phyloP scores from a whole-genome alignment of 768 basidiomycete genomes.

The Boletus huronensis region DNA sequence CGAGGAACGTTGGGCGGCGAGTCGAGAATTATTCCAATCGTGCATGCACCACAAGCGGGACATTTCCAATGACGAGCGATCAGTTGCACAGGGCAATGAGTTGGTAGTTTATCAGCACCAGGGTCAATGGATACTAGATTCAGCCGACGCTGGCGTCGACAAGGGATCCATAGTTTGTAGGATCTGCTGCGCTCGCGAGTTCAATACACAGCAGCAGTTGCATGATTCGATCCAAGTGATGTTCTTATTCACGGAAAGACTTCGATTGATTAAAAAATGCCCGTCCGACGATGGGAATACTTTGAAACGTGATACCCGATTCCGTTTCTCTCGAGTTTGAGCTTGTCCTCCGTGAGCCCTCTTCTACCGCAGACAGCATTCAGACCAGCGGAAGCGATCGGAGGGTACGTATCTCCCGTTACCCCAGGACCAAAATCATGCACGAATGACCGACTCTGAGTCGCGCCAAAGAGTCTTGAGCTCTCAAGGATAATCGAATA shows the following conservation, averaged over 20 bases:
- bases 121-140: not conserved
- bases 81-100: not conserved
- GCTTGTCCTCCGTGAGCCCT: slow-evolving; percentile 12
- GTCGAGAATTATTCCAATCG: slow-evolving; percentile 22
- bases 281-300: slow-evolving; percentile 36
- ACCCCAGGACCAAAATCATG: slow-evolving; percentile 75
- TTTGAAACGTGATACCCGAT: slow-evolving; percentile 52
- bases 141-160: not conserved
- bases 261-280: slow-evolving; percentile 6
- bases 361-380: slow-evolving; percentile 22
- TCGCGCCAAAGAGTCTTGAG: slow-evolving; percentile 74
- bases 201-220: not conserved
- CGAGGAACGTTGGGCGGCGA: slow-evolving; percentile 25
- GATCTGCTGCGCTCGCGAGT: not conserved
- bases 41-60: slow-evolving; percentile 14
- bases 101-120: not conserved
- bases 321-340: slow-evolving; percentile 35
- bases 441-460: slow-evolving; percentile 72
- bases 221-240: not conserved
- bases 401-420: slow-evolving; percentile 51
- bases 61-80: not conserved
- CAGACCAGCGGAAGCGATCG: slow-evolving; percentile 21
- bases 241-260: not conserved
- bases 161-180: not conserved
- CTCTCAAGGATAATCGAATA: slow-evolving; percentile 73